Evolutionary conservation across 805 yeast species (phyloP).

Genomic region (Naumovozyma dairenensis): DNA sequence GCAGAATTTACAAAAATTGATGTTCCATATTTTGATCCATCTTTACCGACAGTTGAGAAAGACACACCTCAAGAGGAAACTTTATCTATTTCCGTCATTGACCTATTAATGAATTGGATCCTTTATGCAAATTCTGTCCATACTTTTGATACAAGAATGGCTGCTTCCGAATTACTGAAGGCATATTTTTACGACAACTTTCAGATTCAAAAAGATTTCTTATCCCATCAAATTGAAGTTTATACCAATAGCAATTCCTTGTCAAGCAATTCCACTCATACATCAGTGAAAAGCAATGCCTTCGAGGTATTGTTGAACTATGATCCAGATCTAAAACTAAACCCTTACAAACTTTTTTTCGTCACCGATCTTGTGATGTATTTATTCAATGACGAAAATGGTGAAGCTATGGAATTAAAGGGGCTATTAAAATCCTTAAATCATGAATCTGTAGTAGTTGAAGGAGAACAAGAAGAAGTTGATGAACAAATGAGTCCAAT

Average conservation of each 20-base stretch:
- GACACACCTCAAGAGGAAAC: conserved; percentile 3
- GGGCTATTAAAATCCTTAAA: conserved; percentile 39
- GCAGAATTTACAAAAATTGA: conserved; percentile 67
- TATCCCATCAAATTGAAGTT: conserved; percentile 52
- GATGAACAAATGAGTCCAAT: conserved; percentile 56
- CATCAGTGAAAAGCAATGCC: conserved; percentile 35
- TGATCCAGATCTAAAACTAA: conserved; percentile 59
- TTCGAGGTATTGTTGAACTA: conserved; percentile 66
- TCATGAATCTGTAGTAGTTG: conserved; percentile 25
- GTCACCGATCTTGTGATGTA: conserved; percentile 56
- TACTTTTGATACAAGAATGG: conserved; percentile 69
- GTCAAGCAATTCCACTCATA: conserved; percentile 22
- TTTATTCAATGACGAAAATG: conserved; percentile 35
- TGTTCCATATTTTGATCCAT: conserved; percentile 84
- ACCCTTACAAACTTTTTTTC: conserved; percentile 86
- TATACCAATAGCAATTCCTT: conserved; percentile 23
- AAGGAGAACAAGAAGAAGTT: no score
- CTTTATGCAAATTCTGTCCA: conserved; percentile 73
- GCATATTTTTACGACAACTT: conserved; percentile 59
- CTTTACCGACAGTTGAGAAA: conserved; percentile 34
- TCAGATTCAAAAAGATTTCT: conserved; percentile 50
- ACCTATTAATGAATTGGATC: conserved; percentile 76
- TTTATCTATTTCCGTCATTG: conserved; percentile 52
- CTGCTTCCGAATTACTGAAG: conserved; percentile 54
- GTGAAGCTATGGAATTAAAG: conserved; percentile 42